These are phyloP conservation scores for Nemania abortiva DNA, from an alignment of 2,329 filamentous ascomycete species.

Conservation along the genomic window DNA sequence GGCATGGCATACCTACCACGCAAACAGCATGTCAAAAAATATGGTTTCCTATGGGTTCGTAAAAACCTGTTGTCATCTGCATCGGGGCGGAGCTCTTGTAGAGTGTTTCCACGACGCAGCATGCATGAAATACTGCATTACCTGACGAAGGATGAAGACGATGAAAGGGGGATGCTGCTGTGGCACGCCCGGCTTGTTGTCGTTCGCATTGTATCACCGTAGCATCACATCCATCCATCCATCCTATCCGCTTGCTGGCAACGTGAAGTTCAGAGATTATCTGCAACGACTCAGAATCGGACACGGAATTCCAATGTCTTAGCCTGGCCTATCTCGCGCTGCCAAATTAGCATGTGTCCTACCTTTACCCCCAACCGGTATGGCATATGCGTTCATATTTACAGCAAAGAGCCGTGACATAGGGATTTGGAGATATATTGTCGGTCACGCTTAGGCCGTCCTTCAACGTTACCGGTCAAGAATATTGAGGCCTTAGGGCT, in stretches of 20 bases:
- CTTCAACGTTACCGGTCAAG: conserved; percentile 26
- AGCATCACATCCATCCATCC: conserved; percentile 27
- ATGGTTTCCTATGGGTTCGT: conserved; percentile 17
- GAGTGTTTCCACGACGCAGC: conserved; percentile 37
- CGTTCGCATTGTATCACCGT: conserved; percentile 17
- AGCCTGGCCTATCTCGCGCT: conserved; percentile 45
- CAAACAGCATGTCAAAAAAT: conserved; percentile 6
- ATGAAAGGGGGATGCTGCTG: background rate
- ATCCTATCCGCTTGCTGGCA: conserved; percentile 28
- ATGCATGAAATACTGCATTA: conserved; percentile 51
- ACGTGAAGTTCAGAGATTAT: conserved; percentile 14
- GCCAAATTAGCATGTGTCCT: conserved; percentile 47
- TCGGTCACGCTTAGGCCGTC: conserved; percentile 32
- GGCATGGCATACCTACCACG: conserved; percentile 1
- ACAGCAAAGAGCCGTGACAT: background rate
- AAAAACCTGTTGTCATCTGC: conserved; percentile 38
- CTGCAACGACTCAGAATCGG: conserved; percentile 27
- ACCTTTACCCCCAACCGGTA: conserved; percentile 42
- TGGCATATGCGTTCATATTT: conserved; percentile 39
- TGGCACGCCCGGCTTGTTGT: conserved; percentile 9
- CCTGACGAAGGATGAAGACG: conserved; percentile 26
- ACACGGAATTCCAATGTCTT: conserved; percentile 35
- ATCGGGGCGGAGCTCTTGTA: conserved; percentile 42
- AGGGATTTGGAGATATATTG: conserved; percentile 29
- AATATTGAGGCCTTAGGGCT: conserved; percentile 40